Percentiles rank a stretch among this genome's conserved stretches.
Evolutionary conservation across 306 rosid genomes (phyloP).

Genomic region (Herpetospermum pedunculosum): DNA sequence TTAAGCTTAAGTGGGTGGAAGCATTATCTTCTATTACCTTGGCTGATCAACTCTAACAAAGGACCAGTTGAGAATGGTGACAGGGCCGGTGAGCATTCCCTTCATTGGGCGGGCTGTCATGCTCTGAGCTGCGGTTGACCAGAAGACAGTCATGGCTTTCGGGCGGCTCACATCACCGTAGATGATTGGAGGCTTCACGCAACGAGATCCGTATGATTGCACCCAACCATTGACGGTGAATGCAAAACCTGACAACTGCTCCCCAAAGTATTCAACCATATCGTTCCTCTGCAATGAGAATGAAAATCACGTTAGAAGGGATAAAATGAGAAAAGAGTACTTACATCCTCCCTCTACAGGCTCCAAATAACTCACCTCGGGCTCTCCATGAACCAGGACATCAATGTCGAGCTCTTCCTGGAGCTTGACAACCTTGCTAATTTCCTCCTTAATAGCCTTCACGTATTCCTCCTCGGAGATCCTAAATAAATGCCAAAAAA

Average conservation of each 20-base stretch:
- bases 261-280: conserved; percentile 92
- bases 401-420: conserved; percentile 89
- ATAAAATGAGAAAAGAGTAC: background rate
- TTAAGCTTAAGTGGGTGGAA: background rate
- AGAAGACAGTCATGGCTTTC: conserved; percentile 84
- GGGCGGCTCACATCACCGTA: conserved; percentile 93
- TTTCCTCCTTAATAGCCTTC: conserved; percentile 59
- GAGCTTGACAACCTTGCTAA: conserved; percentile 61
- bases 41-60: conserved; percentile 83
- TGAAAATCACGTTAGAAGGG: background rate
- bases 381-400: conserved; percentile 86
- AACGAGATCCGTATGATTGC: conserved; percentile 76
- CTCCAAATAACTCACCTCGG: conserved; percentile 45
- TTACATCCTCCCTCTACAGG: background rate
- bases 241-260: conserved; percentile 83
- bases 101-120: conserved; percentile 78
- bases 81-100: conserved; percentile 92
- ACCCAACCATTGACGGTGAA: conserved; percentile 92
- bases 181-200: conserved; percentile 83
- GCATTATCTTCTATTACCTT: conserved; percentile 26
- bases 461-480: conserved; percentile 58
- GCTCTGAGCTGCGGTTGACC: conserved; percentile 82
- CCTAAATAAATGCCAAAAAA: conserved; percentile 20
- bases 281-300: conserved; percentile 59
- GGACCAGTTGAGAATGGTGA: conserved; percentile 84